Evolutionary conservation across 2,329 filamentous ascomycete species (phyloP).

Genomic region (Hypoxylon sp.): DNA sequence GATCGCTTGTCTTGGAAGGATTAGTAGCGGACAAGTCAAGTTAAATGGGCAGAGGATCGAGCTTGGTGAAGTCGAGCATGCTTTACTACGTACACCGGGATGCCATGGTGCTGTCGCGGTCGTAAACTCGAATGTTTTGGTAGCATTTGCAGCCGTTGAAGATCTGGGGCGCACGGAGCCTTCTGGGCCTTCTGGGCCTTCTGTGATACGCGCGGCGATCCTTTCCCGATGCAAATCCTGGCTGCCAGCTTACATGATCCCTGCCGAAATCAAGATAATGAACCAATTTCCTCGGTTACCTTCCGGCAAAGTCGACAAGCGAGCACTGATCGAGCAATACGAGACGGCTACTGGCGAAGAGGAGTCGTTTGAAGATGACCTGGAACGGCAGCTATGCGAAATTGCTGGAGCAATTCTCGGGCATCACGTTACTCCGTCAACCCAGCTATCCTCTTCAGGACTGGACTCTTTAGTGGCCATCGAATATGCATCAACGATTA

Average conservation of each 20-base stretch:
- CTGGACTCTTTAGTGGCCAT: conserved; percentile 60
- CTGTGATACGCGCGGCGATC: conserved; percentile 59
- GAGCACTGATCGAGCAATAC: conserved; percentile 70
- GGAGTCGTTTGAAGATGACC: conserved; percentile 50
- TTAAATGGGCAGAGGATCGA: conserved; percentile 86
- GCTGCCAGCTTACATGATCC: conserved; percentile 88
- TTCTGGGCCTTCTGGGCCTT: too few relatives aligned
- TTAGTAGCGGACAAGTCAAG: conserved; percentile 86
- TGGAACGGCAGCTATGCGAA: conserved; percentile 54
- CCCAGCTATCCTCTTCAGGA: conserved; percentile 52
- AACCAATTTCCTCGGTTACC: conserved; percentile 77
- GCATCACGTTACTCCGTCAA: conserved; percentile 44
- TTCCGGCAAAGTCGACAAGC: conserved; percentile 86
- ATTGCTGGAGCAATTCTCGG: conserved; percentile 49
- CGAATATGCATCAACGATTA: conserved; percentile 72
- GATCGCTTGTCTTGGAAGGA: conserved; percentile 86
- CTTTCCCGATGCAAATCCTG: conserved; percentile 74
- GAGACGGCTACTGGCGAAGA: conserved; percentile 28
- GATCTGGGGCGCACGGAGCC: conserved; percentile 30
- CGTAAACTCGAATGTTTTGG: conserved; percentile 75
- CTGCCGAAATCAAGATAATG: conserved; percentile 76
- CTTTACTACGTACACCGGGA: conserved; percentile 68
- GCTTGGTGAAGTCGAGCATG: conserved; percentile 82
- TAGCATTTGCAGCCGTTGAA: conserved; percentile 77
- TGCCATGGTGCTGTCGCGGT: conserved; percentile 76